Percentiles rank a stretch among this genome's conserved stretches.
These are phyloP conservation scores for Coix lacrymajobi DNA, from an alignment of 176 grass and related monocot genomes.

Conservation along the genomic window DNA sequence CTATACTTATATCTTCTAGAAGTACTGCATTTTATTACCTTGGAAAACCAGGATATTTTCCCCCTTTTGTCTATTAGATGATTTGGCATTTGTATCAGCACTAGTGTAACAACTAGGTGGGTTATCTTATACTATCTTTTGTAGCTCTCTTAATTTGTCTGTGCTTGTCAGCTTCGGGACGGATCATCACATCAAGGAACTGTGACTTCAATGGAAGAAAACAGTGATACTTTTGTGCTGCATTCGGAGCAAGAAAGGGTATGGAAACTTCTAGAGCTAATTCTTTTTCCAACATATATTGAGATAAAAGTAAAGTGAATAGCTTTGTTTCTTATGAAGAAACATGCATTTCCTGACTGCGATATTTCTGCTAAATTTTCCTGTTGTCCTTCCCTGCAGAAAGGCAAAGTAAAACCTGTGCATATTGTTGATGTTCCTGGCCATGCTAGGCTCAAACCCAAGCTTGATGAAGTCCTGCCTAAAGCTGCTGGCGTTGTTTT, in stretches of 20 bases:
- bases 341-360: neutral
- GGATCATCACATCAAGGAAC: slow-evolving; percentile 89
- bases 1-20: neutral
- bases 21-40: neutral
- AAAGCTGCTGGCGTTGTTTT: slow-evolving; percentile 74
- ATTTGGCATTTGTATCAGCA: neutral
- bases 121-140: neutral
- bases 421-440: slow-evolving; percentile 95
- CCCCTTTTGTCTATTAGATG: neutral
- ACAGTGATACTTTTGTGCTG: slow-evolving; percentile 76
- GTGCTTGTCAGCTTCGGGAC: slow-evolving; percentile 70
- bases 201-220: slow-evolving; percentile 96
- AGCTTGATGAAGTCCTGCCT: slow-evolving; percentile 84
- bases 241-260: slow-evolving; percentile 77
- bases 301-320: neutral
- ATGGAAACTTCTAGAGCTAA: neutral
- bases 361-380: neutral
- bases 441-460: slow-evolving; percentile 85
- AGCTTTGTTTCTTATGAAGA: neutral
- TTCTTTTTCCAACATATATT: slow-evolving; percentile 4
- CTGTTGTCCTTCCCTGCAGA: slow-evolving; percentile 36
- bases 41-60: neutral
- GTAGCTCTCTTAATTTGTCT: neutral
- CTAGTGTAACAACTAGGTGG: neutral
- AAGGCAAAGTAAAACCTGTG: slow-evolving; percentile 68